These are phyloP conservation scores for Tulasnella sp. DNA, from an alignment of 768 basidiomycete species.

Conservation along the genomic window DNA sequence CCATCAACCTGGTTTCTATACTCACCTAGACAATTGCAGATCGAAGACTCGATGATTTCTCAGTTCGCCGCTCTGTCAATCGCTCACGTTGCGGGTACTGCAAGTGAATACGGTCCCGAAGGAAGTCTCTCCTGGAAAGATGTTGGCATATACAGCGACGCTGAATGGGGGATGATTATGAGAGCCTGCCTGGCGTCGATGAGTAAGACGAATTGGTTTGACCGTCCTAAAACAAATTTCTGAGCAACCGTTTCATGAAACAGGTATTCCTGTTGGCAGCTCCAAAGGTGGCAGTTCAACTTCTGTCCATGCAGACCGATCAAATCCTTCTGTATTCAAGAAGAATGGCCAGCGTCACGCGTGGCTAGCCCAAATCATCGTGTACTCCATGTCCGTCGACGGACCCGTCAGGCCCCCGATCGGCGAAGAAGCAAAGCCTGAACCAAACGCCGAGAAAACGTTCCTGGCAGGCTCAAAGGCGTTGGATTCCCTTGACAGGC, in stretches of 20 bases:
- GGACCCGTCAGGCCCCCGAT: constrained; percentile 44
- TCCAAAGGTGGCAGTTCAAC: constrained; percentile 60
- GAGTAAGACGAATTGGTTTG: constrained; percentile 7
- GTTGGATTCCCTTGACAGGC: constrained; percentile 69
- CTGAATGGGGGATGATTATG: constrained; percentile 21
- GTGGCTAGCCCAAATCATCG: constrained; percentile 72
- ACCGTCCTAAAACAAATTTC: neutral
- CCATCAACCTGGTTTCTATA: neutral
- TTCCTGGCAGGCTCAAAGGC: constrained; percentile 80
- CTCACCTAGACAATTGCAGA: constrained; percentile 49
- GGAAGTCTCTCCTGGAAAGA: constrained; percentile 21
- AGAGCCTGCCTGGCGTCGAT: constrained; percentile 19
- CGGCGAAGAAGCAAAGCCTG: constrained; percentile 33
- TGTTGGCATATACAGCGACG: constrained; percentile 21
- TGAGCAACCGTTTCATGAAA: neutral
- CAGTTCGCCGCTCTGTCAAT: constrained; percentile 61
- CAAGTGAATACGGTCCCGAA: constrained; percentile 32
- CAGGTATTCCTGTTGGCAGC: constrained; percentile 66
- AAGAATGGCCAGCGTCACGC: constrained; percentile 47
- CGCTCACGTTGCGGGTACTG: constrained; percentile 55
- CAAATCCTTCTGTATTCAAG: constrained; percentile 53
- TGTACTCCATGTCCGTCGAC: constrained; percentile 86
- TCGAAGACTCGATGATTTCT: constrained; percentile 70
- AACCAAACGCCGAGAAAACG: constrained; percentile 36
- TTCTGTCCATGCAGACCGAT: constrained; percentile 58